Evolutionary conservation across 2,329 filamentous ascomycete genomes (phyloP).

Genomic region (Monosporascus sp.): DNA sequence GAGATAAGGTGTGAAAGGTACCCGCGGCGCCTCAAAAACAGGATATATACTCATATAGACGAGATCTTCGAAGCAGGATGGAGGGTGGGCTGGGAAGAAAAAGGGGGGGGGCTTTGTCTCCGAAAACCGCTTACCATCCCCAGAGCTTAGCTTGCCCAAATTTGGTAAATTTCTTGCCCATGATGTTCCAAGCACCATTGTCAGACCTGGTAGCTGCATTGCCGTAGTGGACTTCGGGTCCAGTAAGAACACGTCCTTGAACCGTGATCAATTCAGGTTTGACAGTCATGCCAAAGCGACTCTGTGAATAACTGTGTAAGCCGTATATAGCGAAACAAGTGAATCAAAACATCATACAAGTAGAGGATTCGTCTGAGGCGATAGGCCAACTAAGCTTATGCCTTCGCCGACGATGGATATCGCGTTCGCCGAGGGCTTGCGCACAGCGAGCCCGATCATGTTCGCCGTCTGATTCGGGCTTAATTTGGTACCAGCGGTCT

Average conservation of each 20-base stretch:
- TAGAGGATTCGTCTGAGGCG: conserved; percentile 28
- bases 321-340: no score
- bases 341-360: conserved; percentile 25
- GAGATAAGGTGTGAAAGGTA: neutral
- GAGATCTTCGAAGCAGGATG: no score
- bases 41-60: no score
- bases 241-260: conserved; percentile 50
- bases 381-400: conserved; percentile 42
- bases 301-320: conserved; percentile 21
- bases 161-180: conserved; percentile 36
- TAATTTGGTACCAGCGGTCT: conserved; percentile 47
- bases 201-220: neutral
- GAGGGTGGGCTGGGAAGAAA: no score
- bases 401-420: conserved; percentile 48
- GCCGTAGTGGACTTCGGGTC: conserved; percentile 50
- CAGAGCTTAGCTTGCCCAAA: conserved; percentile 35
- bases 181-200: neutral
- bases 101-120: no score
- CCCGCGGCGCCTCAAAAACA: no score
- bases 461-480: conserved; percentile 44
- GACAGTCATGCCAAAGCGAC: conserved; percentile 48
- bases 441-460: conserved; percentile 59
- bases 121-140: conserved; percentile 28
- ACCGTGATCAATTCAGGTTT: conserved; percentile 53
- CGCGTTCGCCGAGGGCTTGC: conserved; percentile 50